Base-by-base conservation (phyloP, 805 yeast species). In the Saccharomycopsis selenospora region DNA sequence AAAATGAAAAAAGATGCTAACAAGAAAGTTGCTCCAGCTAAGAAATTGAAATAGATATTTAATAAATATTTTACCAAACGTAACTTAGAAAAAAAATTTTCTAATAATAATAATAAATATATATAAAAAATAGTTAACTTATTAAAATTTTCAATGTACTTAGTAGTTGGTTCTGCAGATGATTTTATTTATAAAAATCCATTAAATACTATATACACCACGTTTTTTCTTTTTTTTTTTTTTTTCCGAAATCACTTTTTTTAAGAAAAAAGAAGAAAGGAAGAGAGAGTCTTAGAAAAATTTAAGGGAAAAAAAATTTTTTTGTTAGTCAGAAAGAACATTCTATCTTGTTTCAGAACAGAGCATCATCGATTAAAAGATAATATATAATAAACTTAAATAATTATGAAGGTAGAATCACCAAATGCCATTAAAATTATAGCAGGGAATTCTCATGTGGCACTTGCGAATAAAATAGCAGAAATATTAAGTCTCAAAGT, bases 401-500 rank as follows among this genome's bases (percentile, higher is more conserved):
- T 11, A 7, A 27, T 8, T 27, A 46, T 46, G 49, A 46, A 41
- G 33, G 29, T 28, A 17, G 41, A 46, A 25, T 38, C 48, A 13
- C 43, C 55, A 7, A 52, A 52, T 40, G 28, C 51, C 25, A 49
- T 52, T 42, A 52, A 50, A 30, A 26, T 52, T 14, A 42, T 50
- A 6, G 33, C 55, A 13, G 41, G 54, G n/a, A 42, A 50, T 23
- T 43, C 48, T 11, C 98, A 91, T 63, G 89, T 90, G 2, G 85
- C 79, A 44, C 75, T 91, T 42, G 85, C 95, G n/a, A 75, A 78
- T 53, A 69, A 72, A 40, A 86, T 93, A 30, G 77, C 93, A 2
- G 66, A 70, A 51, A 77, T 36, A 56, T 70, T 91, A 36, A 85
- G 85, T 18, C 63, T 86, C 13, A 76, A 76, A 10, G 69, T 87